A percentile compares a stretch with the other conserved stretches of the same genome.
Evolutionary conservation across 2,329 filamentous ascomycete species (phyloP).

Genomic region (Phialophora chinensis): DNA sequence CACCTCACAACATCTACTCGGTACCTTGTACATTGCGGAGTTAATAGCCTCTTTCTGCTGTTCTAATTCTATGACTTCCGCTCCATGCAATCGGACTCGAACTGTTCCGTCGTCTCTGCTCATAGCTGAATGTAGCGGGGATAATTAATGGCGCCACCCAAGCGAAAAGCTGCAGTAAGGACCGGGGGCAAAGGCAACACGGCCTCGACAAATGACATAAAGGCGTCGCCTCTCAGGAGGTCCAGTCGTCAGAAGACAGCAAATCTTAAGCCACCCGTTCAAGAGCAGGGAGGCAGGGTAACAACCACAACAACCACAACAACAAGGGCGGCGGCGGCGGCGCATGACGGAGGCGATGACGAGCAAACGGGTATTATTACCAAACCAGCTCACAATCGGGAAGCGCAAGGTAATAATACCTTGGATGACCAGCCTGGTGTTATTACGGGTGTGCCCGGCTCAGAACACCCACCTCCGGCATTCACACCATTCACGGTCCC

Average conservation of each 20-base stretch:
- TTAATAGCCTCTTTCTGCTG: too few species aligned
- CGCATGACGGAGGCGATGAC: not conserved
- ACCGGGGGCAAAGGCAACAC: not conserved
- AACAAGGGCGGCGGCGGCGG: too few species aligned
- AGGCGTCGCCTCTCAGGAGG: not conserved
- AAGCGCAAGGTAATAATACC: not conserved
- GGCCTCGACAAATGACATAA: not conserved
- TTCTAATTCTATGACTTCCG: not conserved
- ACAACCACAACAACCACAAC: not conserved
- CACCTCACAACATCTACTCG: too few species aligned
- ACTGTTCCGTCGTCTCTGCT: not conserved
- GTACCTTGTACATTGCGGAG: too few species aligned
- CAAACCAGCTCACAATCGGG: not conserved
- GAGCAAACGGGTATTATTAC: not conserved
- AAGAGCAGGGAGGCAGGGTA: not conserved
- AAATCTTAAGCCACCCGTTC: not conserved
- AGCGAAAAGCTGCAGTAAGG: not conserved
- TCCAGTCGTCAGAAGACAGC: not conserved
- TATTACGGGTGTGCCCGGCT: not conserved
- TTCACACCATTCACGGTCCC: conserved; percentile 2
- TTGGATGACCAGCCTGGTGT: not conserved
- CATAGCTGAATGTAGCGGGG: not conserved
- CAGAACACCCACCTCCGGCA: not conserved
- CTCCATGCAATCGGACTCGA: not conserved
- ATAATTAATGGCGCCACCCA: conserved; percentile 7